phyloP scores from a whole-genome alignment of 2,329 filamentous ascomycete genomes.

The Pleoardoris graminearum region DNA sequence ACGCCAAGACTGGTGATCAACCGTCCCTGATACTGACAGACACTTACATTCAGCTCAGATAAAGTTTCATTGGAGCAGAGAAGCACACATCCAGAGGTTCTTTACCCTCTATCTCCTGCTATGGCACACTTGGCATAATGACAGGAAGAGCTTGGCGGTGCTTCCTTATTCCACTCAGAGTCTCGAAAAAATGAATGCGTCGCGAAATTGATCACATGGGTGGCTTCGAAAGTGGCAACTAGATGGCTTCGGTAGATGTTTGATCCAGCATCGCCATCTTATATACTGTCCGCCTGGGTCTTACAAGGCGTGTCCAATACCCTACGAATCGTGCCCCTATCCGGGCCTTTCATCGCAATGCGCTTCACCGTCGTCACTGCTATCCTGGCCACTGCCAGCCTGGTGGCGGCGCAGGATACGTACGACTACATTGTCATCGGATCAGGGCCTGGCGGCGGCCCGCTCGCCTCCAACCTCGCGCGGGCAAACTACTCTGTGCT shows the following conservation, averaged over 20 bases:
- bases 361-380: constrained; percentile 18
- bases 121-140: not conserved
- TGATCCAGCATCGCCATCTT: not conserved
- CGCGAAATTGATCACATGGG: not conserved
- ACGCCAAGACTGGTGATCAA: not conserved
- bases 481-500: constrained; percentile 60
- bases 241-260: not conserved
- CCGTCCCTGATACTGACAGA: not conserved
- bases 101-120: not conserved
- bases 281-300: not conserved
- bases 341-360: constrained; percentile 9
- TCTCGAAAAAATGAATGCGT: not conserved
- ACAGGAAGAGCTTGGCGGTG: not conserved
- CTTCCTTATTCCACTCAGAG: not conserved
- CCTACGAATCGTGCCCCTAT: not conserved
- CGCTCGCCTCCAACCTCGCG: constrained; percentile 56
- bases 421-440: constrained; percentile 67
- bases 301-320: not conserved
- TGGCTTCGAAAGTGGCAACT: not conserved
- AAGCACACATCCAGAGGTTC: not conserved
- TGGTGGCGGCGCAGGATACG: constrained; percentile 18
- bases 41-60: not conserved
- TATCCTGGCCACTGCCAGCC: constrained; percentile 8
- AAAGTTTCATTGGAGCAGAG: not conserved
- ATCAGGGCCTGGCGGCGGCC: constrained; percentile 41